These are phyloP conservation scores for Lentinula edodes DNA, from an alignment of 768 basidiomycete species.

Conservation along the genomic window DNA sequence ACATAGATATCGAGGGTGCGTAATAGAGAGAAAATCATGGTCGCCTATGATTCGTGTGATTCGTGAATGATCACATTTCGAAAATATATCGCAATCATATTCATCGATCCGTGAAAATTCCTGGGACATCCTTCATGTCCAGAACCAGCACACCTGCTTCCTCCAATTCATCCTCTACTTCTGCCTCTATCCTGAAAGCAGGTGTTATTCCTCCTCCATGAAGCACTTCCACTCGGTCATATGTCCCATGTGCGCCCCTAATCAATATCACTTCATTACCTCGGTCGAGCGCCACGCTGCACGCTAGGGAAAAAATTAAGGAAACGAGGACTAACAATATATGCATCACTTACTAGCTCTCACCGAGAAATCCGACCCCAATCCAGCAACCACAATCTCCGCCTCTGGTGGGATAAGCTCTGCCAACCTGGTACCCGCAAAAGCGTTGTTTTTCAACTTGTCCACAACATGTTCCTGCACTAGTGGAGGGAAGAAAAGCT, in stretches of 20 bases:
- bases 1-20: too few species aligned
- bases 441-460: conserved; percentile 69
- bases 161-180: conserved; percentile 63
- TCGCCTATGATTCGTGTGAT: too few species aligned
- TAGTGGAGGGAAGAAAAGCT: conserved; percentile 49
- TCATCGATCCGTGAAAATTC: conserved; percentile 53
- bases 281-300: conserved; percentile 52
- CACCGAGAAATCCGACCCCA: conserved; percentile 64
- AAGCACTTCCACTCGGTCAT: conserved; percentile 59
- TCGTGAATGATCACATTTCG: too few species aligned
- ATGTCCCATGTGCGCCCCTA: conserved; percentile 60
- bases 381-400: conserved; percentile 60
- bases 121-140: conserved; percentile 60
- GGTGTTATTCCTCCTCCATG: conserved; percentile 51
- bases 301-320: conserved; percentile 28
- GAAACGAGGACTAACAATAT: neutral
- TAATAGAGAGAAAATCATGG: too few species aligned
- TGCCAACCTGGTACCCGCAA: conserved; percentile 50
- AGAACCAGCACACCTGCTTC: conserved; percentile 61
- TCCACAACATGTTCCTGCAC: conserved; percentile 52
- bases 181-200: conserved; percentile 46
- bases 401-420: conserved; percentile 46
- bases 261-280: conserved; percentile 67
- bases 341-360: conserved; percentile 27
- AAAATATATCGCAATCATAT: neutral